Percentiles rank a stretch among this genome's conserved stretches.
Evolutionary conservation across 2,329 filamentous ascomycete species (phyloP).

Genomic region (Chalara sp.): DNA sequence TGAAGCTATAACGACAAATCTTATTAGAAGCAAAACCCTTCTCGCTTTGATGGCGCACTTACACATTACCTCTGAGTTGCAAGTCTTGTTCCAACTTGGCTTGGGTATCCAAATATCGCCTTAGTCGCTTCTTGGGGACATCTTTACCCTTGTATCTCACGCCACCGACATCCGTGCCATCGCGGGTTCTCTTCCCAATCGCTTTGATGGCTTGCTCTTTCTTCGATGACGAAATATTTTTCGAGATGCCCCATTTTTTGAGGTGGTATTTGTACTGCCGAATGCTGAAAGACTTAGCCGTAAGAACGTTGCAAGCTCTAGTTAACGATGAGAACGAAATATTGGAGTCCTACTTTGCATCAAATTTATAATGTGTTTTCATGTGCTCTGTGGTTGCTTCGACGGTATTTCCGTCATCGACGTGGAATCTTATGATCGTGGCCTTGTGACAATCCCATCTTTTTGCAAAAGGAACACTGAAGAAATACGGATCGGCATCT

Average conservation of each 20-base stretch:
- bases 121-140: neutral
- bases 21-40: neutral
- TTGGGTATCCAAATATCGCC: neutral
- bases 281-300: too few species aligned
- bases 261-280: neutral
- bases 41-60: neutral
- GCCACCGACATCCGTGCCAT: neutral
- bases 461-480: neutral
- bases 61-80: slow-evolving; percentile 5
- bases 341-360: neutral
- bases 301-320: neutral
- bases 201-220: neutral
- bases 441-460: neutral
- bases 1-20: neutral
- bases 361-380: neutral
- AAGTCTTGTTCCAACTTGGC: neutral
- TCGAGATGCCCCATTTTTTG: neutral
- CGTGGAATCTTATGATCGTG: neutral
- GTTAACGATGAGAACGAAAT: neutral
- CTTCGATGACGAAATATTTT: neutral
- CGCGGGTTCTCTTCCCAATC: neutral
- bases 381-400: neutral
- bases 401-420: neutral
- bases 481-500: too few species aligned
- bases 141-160: neutral